Evolutionary conservation across 148 eudicot genomes (phyloP).

Genomic region (Rhododendron molle): DNA sequence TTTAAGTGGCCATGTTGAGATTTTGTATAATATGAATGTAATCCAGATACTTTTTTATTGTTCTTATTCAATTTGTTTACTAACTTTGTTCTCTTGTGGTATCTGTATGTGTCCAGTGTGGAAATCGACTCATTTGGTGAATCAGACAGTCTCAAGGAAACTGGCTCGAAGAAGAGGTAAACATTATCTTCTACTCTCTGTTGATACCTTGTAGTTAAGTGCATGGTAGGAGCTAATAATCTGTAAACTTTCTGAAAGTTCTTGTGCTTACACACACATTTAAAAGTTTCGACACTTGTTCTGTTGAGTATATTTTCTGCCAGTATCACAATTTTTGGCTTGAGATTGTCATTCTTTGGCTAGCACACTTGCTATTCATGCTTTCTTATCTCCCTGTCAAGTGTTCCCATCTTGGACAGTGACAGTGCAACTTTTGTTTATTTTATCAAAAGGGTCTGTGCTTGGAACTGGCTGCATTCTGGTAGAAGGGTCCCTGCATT

Average conservation of each 20-base stretch:
- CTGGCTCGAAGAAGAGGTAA: slow-evolving; percentile 74
- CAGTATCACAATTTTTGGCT: not conserved
- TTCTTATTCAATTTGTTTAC: not conserved
- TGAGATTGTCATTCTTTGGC: not conserved
- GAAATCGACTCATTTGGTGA: slow-evolving; percentile 61
- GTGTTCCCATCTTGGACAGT: not conserved
- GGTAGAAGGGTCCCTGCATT: not conserved
- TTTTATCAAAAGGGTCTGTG: not conserved
- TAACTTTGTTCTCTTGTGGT: slow-evolving; percentile 11
- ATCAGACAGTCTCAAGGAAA: slow-evolving; percentile 51
- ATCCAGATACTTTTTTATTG: not conserved
- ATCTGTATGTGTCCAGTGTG: slow-evolving; percentile 32
- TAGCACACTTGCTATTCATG: not conserved
- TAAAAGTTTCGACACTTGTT: not conserved
- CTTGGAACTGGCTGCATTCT: not conserved
- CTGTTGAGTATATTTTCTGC: not conserved
- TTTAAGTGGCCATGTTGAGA: not conserved
- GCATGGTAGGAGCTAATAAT: not conserved
- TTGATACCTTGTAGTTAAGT: not conserved
- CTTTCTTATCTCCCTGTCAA: not conserved
- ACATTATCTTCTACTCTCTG: not conserved
- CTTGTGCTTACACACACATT: not conserved
- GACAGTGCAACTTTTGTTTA: not conserved
- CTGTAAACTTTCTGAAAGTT: not conserved
- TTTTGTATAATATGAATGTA: not conserved